A percentile compares a stretch with the other conserved stretches of the same genome.
These are phyloP conservation scores for Sporothrix protearum DNA, from an alignment of 2,329 filamentous ascomycete species.

Conservation along the genomic window DNA sequence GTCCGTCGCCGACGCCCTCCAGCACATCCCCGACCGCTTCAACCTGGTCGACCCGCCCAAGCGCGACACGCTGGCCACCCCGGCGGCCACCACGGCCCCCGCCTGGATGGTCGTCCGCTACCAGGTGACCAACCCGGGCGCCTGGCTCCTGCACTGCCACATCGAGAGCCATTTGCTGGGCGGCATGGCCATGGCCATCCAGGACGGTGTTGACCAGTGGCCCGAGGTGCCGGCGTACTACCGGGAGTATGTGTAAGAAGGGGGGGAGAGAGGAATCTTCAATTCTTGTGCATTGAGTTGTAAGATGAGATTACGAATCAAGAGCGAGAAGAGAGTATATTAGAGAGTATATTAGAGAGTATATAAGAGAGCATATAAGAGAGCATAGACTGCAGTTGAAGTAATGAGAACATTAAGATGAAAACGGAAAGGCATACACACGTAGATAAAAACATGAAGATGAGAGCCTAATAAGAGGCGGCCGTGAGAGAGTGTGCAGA, in stretches of 20 bases:
- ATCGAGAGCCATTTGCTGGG: conserved; percentile 52
- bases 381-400: neutral
- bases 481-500: no score
- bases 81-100: conserved; percentile 32
- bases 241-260: neutral
- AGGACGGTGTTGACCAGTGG: conserved; percentile 46
- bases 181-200: conserved; percentile 54
- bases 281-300: neutral
- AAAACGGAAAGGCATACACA: neutral
- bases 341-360: neutral
- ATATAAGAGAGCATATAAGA: neutral
- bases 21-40: conserved; percentile 48
- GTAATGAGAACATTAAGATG: neutral
- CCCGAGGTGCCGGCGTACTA: conserved; percentile 38
- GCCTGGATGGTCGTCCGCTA: conserved; percentile 53
- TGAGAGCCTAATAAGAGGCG: no score
- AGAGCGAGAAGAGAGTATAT: neutral
- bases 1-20: conserved; percentile 51
- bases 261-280: neutral
- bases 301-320: neutral
- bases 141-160: conserved; percentile 56
- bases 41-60: conserved; percentile 55
- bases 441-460: neutral
- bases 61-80: conserved; percentile 48
- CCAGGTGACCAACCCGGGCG: conserved; percentile 50